These are phyloP conservation scores for Forsythia suspensa DNA, from an alignment of 257 asterid species.

Conservation along the genomic window DNA sequence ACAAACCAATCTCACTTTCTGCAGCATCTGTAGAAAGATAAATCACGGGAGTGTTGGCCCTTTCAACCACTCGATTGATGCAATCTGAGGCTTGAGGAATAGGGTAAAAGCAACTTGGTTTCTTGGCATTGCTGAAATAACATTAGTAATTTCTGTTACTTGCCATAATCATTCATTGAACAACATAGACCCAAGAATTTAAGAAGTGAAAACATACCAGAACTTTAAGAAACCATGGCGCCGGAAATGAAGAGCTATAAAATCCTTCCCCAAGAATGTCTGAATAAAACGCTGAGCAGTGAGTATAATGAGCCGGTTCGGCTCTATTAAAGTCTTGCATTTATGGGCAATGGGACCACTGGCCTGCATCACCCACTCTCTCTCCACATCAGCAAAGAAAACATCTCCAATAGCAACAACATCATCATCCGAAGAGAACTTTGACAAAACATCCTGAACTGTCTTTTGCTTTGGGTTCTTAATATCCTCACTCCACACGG, in stretches of 20 bases:
- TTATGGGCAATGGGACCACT: conserved; percentile 91
- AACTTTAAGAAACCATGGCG: conserved; percentile 97
- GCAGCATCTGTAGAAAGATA: conserved; percentile 98
- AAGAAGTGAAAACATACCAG: conserved; percentile 53
- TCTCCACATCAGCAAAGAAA: conserved; percentile 92
- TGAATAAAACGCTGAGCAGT: conserved; percentile 96
- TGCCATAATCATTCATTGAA: conserved; percentile 19
- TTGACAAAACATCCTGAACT: conserved; percentile 58
- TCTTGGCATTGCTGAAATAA: conserved; percentile 77
- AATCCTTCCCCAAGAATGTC: conserved; percentile 88
- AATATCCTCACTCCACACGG: conserved; percentile 91
- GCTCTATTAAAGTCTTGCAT: conserved; percentile 85
- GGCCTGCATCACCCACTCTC: conserved; percentile 89
- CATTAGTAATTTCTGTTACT: conserved; percentile 13
- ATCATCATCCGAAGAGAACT: conserved; percentile 66
- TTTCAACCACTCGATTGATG: conserved; percentile 76
- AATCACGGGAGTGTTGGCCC: conserved; percentile 71
- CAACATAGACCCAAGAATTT: conserved; percentile 6
- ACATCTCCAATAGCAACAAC: conserved; percentile 94
- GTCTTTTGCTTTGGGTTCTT: conserved; percentile 70
- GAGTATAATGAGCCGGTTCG: conserved; percentile 81
- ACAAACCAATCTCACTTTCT: conserved; percentile 80
- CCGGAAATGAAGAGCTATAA: conserved; percentile 89
- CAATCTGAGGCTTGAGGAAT: conserved; percentile 97
- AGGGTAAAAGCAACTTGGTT: conserved; percentile 87